Base-by-base conservation (phyloP, 495 filamentous ascomycete species). In the Amphirosellinia nigrospora region DNA sequence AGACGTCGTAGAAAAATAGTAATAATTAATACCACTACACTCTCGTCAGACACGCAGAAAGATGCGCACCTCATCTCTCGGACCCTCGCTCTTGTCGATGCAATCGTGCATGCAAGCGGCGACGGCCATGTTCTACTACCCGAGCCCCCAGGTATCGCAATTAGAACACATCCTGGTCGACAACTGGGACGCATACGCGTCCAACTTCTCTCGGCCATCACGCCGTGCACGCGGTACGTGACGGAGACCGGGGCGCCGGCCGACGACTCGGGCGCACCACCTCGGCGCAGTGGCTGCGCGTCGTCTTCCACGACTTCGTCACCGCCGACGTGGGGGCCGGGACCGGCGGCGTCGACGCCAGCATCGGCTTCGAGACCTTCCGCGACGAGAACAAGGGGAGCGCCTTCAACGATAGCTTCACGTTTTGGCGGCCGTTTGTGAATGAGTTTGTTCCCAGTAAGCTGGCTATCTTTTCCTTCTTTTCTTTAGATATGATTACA, bases 221-320 rank as follows among this genome's bases (percentile, higher is more conserved):
- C 78, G 32, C 77, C 77, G 4, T 80, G 77, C 65, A 73, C 75
- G 8, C 73, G 72, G 34, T 77, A 75, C 21, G 75, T 77, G 26
- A 77, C 75, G 15, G 63, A 77, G 48, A 69, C 72, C 15, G 75
- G 75, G 3, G 73, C 71, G 39, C 79, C 81, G 1, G 76, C 78
- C 56, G 75, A 79, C 21, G 80, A 78, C 13, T 77, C 82, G 19
- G 82, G 79, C 78, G 82, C 39, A 80, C 80, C 53, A 78, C 84
- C 11, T 75, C 85, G 1, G 83, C 85, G 23, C 83, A 87, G 78
- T 86, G 82, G 83, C 70, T 87, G 45, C 79, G 84, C 28, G 80
- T 82, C n/a, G 81, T 79, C 46, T 86, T 87, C 70, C 85, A 87
- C 72, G 85, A 87, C 71, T 85, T 86, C 73, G 79, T 81, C n/a